Conservation (phyloP, 2,329 filamentous ascomycete genomes). For the Talaromyces albobiverticillius region DNA sequence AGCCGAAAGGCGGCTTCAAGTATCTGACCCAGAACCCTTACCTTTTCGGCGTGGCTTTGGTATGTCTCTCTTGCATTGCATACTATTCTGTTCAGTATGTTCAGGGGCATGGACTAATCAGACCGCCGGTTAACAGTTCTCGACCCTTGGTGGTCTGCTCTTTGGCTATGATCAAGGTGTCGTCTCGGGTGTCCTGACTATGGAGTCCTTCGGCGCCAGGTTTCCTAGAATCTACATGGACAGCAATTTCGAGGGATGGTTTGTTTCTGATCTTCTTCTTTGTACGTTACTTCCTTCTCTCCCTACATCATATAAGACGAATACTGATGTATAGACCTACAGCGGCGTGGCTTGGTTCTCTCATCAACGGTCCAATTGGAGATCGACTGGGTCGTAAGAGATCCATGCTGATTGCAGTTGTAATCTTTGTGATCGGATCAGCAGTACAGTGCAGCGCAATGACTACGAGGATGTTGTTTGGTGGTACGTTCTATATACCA, state of each 20-base stretch:
- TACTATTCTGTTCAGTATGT: neutral
- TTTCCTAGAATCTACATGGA: slow-evolving; percentile 43
- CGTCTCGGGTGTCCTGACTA: slow-evolving; percentile 46
- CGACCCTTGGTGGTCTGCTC: slow-evolving; percentile 43
- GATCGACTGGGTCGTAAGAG: slow-evolving; percentile 53
- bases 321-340: neutral
- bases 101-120: neutral
- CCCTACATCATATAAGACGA: neutral
- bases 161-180: slow-evolving; percentile 54
- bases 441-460: slow-evolving; percentile 44
- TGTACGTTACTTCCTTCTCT: slow-evolving; percentile 22
- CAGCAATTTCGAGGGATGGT: slow-evolving; percentile 52
- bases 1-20: slow-evolving; percentile 23
- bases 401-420: slow-evolving; percentile 51
- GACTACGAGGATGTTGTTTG: slow-evolving; percentile 41
- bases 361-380: slow-evolving; percentile 47
- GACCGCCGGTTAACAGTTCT: slow-evolving; percentile 26
- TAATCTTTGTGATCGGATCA: slow-evolving; percentile 53
- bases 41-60: slow-evolving; percentile 44
- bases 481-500: slow-evolving; percentile 33
- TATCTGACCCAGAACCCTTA: slow-evolving; percentile 42
- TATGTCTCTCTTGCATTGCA: slow-evolving; percentile 22
- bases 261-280: slow-evolving; percentile 50
- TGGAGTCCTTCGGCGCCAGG: slow-evolving; percentile 44
- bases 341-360: slow-evolving; percentile 51